Conservation (phyloP, 2,329 filamentous ascomycete species). For the Plectosphaerella sp. region DNA sequence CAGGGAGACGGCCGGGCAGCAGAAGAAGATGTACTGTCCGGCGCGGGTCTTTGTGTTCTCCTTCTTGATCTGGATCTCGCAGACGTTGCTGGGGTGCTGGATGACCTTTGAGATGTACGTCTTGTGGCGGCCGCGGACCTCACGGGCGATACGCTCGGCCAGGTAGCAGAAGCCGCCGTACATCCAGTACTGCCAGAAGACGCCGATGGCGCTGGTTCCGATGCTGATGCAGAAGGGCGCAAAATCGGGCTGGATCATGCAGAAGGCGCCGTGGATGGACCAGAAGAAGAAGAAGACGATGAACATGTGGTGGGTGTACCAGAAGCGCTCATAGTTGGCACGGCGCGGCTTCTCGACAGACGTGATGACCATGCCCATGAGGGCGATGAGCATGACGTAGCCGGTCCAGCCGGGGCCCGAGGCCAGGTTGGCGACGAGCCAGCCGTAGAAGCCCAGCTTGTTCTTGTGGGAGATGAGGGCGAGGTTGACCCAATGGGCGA, state of each 20-base stretch:
- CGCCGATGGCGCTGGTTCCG: slow-evolving; percentile 61
- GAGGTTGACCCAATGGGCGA: slow-evolving; percentile 86
- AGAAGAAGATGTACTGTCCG: slow-evolving; percentile 86
- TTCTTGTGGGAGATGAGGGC: slow-evolving; percentile 71
- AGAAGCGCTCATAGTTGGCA: slow-evolving; percentile 84
- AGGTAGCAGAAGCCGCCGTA: slow-evolving; percentile 78
- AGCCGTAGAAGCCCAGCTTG: slow-evolving; percentile 73
- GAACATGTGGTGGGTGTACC: slow-evolving; percentile 87
- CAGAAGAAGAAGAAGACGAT: slow-evolving; percentile 87
- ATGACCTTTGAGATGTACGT: slow-evolving; percentile 87
- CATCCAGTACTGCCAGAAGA: slow-evolving; percentile 90
- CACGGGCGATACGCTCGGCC: slow-evolving; percentile 72
- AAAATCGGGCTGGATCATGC: slow-evolving; percentile 83
- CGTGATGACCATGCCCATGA: slow-evolving; percentile 76
- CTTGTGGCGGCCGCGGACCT: slow-evolving; percentile 75
- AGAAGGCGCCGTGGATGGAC: slow-evolving; percentile 85
- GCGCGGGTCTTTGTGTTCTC: slow-evolving; percentile 76
- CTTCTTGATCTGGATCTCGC: slow-evolving; percentile 90
- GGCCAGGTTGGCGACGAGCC: slow-evolving; percentile 70
- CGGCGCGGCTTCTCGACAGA: slow-evolving; percentile 73
- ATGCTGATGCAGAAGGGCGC: slow-evolving; percentile 72
- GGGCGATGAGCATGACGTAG: slow-evolving; percentile 74
- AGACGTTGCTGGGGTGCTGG: slow-evolving; percentile 83
- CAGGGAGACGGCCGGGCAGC: slow-evolving; percentile 78
- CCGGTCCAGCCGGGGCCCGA: slow-evolving; percentile 83